Conservation (phyloP, 805 yeast genomes). For the Saccharomycopsis guyanensis region DNA sequence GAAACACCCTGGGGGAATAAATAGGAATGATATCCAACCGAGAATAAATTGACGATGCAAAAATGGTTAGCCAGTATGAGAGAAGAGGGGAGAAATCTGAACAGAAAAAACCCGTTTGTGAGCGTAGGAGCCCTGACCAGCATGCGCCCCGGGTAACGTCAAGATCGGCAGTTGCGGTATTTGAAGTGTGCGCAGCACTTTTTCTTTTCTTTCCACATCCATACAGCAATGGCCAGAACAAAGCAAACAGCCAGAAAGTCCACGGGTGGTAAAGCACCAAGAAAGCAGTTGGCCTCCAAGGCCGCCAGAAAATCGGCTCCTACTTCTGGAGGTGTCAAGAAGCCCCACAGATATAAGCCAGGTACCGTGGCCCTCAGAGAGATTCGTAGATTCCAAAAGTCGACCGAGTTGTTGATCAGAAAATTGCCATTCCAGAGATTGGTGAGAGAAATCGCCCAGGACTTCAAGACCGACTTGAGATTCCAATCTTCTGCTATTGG, state of each 20-base stretch:
- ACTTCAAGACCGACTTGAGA: slow-evolving; percentile 77
- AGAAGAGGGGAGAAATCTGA: no score
- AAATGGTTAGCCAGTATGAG: no score
- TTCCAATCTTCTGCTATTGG: slow-evolving; percentile 86
- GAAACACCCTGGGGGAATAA: no score
- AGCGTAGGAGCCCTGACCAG: no score
- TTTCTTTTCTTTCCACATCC: no score
- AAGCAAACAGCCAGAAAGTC: slow-evolving; percentile 85
- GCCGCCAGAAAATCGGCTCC: slow-evolving; percentile 88
- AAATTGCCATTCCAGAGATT: slow-evolving; percentile 87
- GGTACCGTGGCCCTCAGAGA: slow-evolving; percentile 91
- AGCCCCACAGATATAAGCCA: slow-evolving; percentile 90
- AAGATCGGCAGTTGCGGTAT: no score
- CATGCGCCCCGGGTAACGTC: no score
- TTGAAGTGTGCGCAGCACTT: no score
- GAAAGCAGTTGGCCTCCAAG: slow-evolving; percentile 85
- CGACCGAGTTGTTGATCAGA: slow-evolving; percentile 79
- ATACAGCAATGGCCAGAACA: slow-evolving; percentile 66
- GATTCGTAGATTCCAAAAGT: slow-evolving; percentile 85
- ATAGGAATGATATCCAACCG: no score
- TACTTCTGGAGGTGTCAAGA: slow-evolving; percentile 79
- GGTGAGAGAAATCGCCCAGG: slow-evolving; percentile 83
- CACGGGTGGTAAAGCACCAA: slow-evolving; percentile 89
- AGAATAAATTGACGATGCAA: no score
- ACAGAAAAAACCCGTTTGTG: no score